These are phyloP conservation scores for Castanea sativa DNA, from an alignment of 306 rosid species.

Conservation along the genomic window DNA sequence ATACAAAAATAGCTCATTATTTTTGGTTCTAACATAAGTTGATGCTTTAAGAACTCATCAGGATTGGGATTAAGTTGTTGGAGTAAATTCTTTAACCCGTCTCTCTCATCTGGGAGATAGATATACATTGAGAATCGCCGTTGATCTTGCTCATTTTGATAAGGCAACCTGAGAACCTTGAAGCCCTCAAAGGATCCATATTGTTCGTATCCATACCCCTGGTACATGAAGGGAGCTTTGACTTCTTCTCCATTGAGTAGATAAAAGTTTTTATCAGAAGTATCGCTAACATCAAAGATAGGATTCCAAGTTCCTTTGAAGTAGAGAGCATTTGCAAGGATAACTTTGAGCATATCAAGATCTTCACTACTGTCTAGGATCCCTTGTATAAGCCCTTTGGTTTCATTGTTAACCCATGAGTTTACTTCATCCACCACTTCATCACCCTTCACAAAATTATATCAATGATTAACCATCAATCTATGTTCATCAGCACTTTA, in stretches of 20 bases:
- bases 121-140: constrained; percentile 19
- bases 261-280: not conserved
- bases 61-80: not conserved
- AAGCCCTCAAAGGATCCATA: not conserved
- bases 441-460: no score
- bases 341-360: not conserved
- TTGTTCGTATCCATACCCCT: not conserved
- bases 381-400: constrained; percentile 1
- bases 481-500: no score
- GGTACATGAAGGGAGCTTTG: constrained; percentile 10
- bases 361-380: not conserved
- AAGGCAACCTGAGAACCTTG: constrained; percentile 14
- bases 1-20: constrained; percentile 6
- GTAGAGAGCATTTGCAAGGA: constrained; percentile 23
- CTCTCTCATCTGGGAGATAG: constrained; percentile 28
- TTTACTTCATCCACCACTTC: not conserved
- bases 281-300: not conserved
- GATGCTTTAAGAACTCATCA: not conserved
- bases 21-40: accelerated
- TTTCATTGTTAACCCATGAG: constrained; percentile 23
- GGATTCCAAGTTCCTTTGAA: constrained; percentile 23
- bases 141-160: not conserved
- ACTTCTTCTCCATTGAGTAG: not conserved
- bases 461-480: no score
- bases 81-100: constrained; percentile 20